These are phyloP conservation scores for Saussurea involucrata DNA, from an alignment of 129 eudicot species.

Conservation along the genomic window DNA sequence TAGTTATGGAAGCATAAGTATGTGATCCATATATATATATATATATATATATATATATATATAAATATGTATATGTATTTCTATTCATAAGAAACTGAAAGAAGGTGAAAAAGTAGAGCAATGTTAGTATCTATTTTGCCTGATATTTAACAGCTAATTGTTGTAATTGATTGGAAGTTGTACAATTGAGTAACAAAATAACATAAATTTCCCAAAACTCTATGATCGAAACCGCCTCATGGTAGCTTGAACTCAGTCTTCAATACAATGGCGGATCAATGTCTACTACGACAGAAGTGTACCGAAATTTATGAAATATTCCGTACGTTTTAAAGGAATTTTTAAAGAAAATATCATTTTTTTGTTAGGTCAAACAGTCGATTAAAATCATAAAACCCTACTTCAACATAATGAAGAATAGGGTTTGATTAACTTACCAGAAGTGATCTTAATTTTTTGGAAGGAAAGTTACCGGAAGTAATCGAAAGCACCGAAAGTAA, in stretches of 20 bases:
- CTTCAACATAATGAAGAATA: background rate
- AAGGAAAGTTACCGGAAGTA: constrained; percentile 50
- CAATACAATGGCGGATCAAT: constrained; percentile 2
- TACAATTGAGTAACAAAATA: background rate
- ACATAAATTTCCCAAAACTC: background rate
- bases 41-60: too few species aligned
- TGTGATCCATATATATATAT: background rate
- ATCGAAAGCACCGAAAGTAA: constrained; percentile 83
- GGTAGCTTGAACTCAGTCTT: background rate
- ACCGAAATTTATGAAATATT: background rate
- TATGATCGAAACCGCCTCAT: background rate
- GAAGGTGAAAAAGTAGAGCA: background rate
- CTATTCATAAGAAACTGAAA: background rate
- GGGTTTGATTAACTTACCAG: constrained; percentile 31
- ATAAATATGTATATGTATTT: too few species aligned
- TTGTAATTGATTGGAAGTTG: background rate
- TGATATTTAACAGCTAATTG: background rate
- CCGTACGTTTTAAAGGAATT: background rate
- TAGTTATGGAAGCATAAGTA: background rate
- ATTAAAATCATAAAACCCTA: background rate
- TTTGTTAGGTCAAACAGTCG: background rate
- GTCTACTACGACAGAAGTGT: background rate
- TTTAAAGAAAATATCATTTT: background rate
- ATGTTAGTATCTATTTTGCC: background rate
- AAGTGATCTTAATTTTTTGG: constrained; percentile 37